A percentile compares a stretch with the other conserved stretches of the same genome.
Conservation (phyloP, 495 filamentous ascomycete species). For the Jackrogersella multiformis region DNA sequence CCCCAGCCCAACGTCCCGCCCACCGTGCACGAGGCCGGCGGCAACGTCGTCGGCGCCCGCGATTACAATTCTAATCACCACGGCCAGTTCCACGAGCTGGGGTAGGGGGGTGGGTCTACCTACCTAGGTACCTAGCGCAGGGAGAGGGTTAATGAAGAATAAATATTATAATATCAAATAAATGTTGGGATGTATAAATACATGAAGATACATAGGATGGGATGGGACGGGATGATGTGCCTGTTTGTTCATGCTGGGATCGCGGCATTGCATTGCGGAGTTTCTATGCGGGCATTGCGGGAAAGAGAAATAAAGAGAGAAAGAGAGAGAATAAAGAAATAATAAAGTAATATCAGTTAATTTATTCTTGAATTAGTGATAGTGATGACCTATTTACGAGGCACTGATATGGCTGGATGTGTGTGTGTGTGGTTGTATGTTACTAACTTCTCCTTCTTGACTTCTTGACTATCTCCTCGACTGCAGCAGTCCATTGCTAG, state of each 20-base stretch:
- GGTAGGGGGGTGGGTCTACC: slow-evolving; percentile 3
- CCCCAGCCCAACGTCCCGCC: slow-evolving; percentile 33
- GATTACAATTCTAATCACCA: slow-evolving; percentile 45
- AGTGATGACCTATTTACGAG: too few relatives aligned
- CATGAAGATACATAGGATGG: too few relatives aligned
- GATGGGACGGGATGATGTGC: too few relatives aligned
- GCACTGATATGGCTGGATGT: too few relatives aligned
- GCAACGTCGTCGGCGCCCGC: slow-evolving; percentile 40
- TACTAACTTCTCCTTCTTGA: too few relatives aligned
- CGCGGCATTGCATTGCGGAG: slow-evolving; percentile 21
- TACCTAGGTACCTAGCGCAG: neutral
- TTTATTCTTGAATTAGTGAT: too few relatives aligned
- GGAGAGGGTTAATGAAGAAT: neutral
- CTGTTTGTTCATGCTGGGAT: too few relatives aligned
- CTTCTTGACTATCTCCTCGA: too few relatives aligned
- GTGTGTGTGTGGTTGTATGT: too few relatives aligned
- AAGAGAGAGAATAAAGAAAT: slow-evolving; percentile 7
- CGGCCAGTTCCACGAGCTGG: slow-evolving; percentile 45
- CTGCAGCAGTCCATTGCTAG: too few relatives aligned
- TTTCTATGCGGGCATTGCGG: neutral
- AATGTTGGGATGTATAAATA: too few relatives aligned
- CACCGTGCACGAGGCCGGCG: slow-evolving; percentile 47
- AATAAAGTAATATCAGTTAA: neutral
- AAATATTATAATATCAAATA: neutral
- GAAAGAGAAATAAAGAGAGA: neutral